phyloP scores from a whole-genome alignment of 2,329 filamentous ascomycete species.

The Neonectria coccinea region DNA sequence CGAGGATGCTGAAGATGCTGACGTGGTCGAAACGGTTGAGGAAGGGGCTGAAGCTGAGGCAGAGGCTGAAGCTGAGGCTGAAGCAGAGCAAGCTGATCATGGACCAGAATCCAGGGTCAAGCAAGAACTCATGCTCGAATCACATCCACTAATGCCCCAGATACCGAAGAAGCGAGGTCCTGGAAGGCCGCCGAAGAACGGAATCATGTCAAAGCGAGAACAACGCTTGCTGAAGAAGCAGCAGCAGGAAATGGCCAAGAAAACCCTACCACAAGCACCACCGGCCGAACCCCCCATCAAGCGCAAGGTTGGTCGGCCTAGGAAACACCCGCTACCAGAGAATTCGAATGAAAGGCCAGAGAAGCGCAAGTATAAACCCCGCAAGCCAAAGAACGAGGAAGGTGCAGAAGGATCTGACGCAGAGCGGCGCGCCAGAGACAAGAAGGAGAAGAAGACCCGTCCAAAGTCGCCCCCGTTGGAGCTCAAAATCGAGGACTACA shows the following conservation, averaged over 20 bases:
- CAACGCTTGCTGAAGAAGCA: constrained; percentile 72
- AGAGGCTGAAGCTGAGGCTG: constrained; percentile 35
- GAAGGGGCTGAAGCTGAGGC: constrained; percentile 43
- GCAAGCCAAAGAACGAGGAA: constrained; percentile 66
- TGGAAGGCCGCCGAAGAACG: constrained; percentile 85
- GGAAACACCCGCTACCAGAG: constrained; percentile 72
- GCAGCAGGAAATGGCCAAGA: constrained; percentile 61
- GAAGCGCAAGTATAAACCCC: constrained; percentile 75
- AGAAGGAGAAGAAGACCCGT: constrained; percentile 69
- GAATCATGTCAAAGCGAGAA: constrained; percentile 84
- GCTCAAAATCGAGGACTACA: constrained; percentile 66
- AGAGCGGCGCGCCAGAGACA: constrained; percentile 67
- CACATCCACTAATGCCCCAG: constrained; percentile 54
- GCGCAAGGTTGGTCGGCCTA: constrained; percentile 73
- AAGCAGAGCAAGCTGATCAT: constrained; percentile 42
- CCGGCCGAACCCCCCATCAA: constrained; percentile 66
- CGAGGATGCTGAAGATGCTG: constrained; percentile 39
- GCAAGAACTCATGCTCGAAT: constrained; percentile 46
- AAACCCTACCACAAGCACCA: constrained; percentile 61
- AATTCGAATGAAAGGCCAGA: constrained; percentile 65
- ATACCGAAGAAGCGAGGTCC: constrained; percentile 78
- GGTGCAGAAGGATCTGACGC: constrained; percentile 67
- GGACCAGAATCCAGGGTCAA: constrained; percentile 44
- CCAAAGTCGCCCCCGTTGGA: constrained; percentile 71
- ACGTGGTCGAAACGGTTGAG: constrained; percentile 17